These are phyloP conservation scores for Bimuria novae-zelandiae DNA, from an alignment of 2,329 filamentous ascomycete genomes.

Conservation along the genomic window DNA sequence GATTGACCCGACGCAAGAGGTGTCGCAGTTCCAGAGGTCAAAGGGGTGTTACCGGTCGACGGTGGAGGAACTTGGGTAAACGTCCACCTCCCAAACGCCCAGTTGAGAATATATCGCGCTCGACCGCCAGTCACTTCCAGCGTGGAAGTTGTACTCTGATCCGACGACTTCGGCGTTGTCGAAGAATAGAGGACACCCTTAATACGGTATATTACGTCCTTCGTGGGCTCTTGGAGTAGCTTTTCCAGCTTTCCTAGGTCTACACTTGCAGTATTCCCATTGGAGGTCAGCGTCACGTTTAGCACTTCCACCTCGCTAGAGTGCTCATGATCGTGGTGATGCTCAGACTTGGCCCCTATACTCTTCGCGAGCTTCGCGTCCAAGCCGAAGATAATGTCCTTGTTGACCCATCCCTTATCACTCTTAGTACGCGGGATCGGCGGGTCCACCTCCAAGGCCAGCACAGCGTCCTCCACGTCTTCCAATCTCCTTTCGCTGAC, in stretches of 20 bases:
- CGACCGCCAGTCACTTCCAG: conserved; percentile 44
- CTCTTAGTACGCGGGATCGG: conserved; percentile 81
- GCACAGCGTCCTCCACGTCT: conserved; percentile 75
- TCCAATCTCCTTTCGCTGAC: conserved; percentile 76
- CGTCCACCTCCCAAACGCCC: conserved; percentile 96
- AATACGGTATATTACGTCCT: conserved; percentile 95
- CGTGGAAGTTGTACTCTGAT: conserved; percentile 35
- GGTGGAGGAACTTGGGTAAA: conserved; percentile 66
- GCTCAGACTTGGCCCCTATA: conserved; percentile 50
- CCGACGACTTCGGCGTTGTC: conserved; percentile 54
- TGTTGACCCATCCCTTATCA: conserved; percentile 75
- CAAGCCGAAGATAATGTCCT: conserved; percentile 82
- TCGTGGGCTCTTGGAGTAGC: conserved; percentile 75
- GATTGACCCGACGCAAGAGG: conserved; percentile 25
- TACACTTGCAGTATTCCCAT: conserved; percentile 59
- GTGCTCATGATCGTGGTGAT: conserved; percentile 71
- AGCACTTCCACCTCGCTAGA: conserved; percentile 88
- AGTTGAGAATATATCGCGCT: conserved; percentile 86
- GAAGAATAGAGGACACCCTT: conserved; percentile 68
- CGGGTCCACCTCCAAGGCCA: conserved; percentile 78
- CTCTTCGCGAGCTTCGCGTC: conserved; percentile 74
- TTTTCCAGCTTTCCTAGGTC: conserved; percentile 59
- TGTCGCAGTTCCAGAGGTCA: conserved; percentile 26
- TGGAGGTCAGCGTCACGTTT: conserved; percentile 68
- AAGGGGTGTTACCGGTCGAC: conserved; percentile 25